phyloP scores from a whole-genome alignment of 2,329 filamentous ascomycete species.

The Ophiostoma quercus region DNA sequence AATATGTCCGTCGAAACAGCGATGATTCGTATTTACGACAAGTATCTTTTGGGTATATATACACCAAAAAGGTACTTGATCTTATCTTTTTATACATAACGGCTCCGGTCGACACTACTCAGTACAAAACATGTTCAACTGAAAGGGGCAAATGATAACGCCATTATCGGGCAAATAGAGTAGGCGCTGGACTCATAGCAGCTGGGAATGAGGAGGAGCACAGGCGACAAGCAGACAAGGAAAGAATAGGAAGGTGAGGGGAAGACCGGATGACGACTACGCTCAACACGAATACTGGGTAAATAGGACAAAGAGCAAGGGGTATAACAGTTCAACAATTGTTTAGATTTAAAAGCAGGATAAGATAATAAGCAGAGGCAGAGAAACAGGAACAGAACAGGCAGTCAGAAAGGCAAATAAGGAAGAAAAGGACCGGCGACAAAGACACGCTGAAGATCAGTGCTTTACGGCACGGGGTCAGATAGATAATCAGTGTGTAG shows the following conservation, averaged over 20 bases:
- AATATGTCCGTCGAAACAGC: slow-evolving; percentile 1
- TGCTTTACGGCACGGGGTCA: too few species aligned
- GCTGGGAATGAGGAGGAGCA: too few species aligned
- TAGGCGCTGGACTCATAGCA: neutral
- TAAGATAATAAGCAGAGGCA: neutral
- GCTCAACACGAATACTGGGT: neutral
- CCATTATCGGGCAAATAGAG: neutral
- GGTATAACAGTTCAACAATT: neutral
- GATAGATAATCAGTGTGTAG: too few species aligned
- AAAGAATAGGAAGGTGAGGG: slow-evolving; percentile 7
- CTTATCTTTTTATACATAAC: neutral
- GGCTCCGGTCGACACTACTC: neutral
- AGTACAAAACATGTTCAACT: neutral
- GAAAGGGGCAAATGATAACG: neutral
- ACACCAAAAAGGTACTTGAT: neutral
- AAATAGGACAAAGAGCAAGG: neutral
- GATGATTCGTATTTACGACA: neutral
- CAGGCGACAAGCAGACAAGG: neutral
- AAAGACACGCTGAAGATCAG: too few species aligned
- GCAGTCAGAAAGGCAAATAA: neutral
- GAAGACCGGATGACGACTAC: slow-evolving; percentile 1
- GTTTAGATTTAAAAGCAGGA: too few species aligned
- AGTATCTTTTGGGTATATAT: neutral
- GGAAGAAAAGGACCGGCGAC: neutral
- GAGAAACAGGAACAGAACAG: neutral